Evolutionary conservation across 176 grass and related monocot genomes (phyloP), one percentile per base, ranked within the genome.

Genomic region (Eremochloa ophiuroides): DNA sequence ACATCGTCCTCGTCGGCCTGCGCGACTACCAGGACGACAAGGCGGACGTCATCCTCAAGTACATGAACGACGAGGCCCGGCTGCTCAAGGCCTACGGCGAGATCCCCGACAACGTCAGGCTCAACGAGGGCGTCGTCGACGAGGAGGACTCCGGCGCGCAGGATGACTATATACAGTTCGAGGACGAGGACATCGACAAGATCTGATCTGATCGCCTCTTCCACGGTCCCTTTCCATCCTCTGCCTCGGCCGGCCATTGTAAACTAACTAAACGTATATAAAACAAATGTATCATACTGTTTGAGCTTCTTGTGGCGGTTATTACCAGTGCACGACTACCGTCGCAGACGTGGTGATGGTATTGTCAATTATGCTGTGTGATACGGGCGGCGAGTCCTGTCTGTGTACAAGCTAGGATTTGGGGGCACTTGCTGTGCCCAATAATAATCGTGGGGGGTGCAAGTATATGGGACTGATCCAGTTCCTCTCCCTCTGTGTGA

Each of bases 1-100:
- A 93, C 82, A 93, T 94, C 78, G 78, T 94, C 51, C 92, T 94
- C 51, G 89, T 94, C 43, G 92, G 89, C 28, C 92, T 94, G 48
- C 92, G 92, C 47, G 92, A 94, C 73, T 94, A 91, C 78, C 92
- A 94, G 92, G 92, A 94, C 74, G 92, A 91, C 92, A 94, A 94
- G 86, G 92, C 89, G 20, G 89, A 94, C 78, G 92, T 94, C 67
- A 94, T 94, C 83, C 92, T 94, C 76, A 94, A 94, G 86, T 94
- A 94, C 89, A 94, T 94, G 92, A 90, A 82, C 41, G 82, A 91
- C 38, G 86, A 92, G 77, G 73, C 90, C 7, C 20, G 83, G 15
- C 83, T 92, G 23, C 73, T 92, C 78, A 88, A 92, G 78, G 90
- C 86, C 30, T 92, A 92, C 33, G 86, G 86, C 15, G 86, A 92